These are phyloP conservation scores for Fusarium sp. DNA, from an alignment of 2,329 filamentous ascomycete species.

Conservation along the genomic window DNA sequence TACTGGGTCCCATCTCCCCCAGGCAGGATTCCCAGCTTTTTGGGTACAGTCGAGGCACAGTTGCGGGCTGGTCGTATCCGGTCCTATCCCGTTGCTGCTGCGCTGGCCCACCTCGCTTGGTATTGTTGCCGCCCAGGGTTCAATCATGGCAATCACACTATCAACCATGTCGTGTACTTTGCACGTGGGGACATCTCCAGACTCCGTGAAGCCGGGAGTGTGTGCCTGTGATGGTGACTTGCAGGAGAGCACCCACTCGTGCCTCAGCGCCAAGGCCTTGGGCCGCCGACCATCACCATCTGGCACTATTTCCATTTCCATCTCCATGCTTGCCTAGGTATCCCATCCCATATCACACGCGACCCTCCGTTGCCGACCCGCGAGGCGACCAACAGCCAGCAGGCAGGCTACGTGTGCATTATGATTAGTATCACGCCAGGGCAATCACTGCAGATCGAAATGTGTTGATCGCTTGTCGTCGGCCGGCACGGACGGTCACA, in stretches of 20 bases:
- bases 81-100: background rate
- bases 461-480: constrained; percentile 2
- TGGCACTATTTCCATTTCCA: constrained; percentile 30
- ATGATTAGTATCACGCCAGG: background rate
- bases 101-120: background rate
- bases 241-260: constrained; percentile 22
- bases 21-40: background rate
- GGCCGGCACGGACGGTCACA: background rate
- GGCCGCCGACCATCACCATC: constrained; percentile 7
- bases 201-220: constrained; percentile 2
- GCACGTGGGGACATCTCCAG: constrained; percentile 6
- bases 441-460: constrained; percentile 18
- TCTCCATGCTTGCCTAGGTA: constrained; percentile 23
- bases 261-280: constrained; percentile 24
- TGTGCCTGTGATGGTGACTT: constrained; percentile 10
- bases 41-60: background rate
- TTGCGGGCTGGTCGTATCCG: background rate
- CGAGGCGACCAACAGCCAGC: constrained; percentile 9
- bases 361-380: constrained; percentile 4
- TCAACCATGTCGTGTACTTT: background rate
- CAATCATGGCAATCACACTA: background rate
- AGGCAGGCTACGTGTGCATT: background rate
- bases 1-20: background rate
- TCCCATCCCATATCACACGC: background rate
- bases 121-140: background rate